Conservation (phyloP, 495 filamentous ascomycete species). For the Talaromyces wortmannii region DNA sequence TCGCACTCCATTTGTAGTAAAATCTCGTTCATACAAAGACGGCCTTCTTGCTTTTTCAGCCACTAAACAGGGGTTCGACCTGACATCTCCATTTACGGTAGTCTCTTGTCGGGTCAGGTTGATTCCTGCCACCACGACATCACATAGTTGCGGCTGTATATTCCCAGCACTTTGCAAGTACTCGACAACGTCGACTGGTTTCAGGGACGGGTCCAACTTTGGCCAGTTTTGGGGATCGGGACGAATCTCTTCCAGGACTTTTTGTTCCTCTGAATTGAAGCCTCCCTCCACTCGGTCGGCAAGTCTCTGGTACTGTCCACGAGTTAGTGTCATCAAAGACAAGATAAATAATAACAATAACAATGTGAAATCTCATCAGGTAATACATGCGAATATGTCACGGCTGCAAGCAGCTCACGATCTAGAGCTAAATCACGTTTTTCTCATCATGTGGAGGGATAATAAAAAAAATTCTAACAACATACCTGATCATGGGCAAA, state of each 20-base stretch:
- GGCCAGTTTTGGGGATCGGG: neutral
- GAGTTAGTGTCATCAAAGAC: constrained; percentile 6
- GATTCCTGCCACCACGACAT: constrained; percentile 32
- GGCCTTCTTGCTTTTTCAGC: constrained; percentile 28
- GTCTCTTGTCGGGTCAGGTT: constrained; percentile 19
- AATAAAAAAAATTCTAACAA: constrained; percentile 8
- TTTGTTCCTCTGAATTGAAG: neutral
- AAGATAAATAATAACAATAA: neutral
- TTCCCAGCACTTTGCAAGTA: constrained; percentile 33
- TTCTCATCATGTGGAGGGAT: constrained; percentile 34
- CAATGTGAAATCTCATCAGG: constrained; percentile 32
- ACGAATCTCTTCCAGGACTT: neutral
- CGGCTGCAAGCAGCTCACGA: constrained; percentile 44
- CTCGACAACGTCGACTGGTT: constrained; percentile 38
- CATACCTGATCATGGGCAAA: constrained; percentile 42
- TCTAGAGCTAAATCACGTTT: constrained; percentile 50
- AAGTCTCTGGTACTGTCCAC: constrained; percentile 20
- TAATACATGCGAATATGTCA: constrained; percentile 49
- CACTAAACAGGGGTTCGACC: constrained; percentile 29
- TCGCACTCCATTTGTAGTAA: constrained; percentile 33
- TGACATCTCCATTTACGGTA: neutral
- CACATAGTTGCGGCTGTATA: constrained; percentile 33
- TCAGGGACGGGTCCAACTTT: constrained; percentile 14
- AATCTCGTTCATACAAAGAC: constrained; percentile 33
- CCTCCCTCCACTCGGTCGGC: constrained; percentile 17